These are phyloP conservation scores for Globisporangium spiculum DNA, from an alignment of 352 stramenopile genomes.

Conservation along the genomic window DNA sequence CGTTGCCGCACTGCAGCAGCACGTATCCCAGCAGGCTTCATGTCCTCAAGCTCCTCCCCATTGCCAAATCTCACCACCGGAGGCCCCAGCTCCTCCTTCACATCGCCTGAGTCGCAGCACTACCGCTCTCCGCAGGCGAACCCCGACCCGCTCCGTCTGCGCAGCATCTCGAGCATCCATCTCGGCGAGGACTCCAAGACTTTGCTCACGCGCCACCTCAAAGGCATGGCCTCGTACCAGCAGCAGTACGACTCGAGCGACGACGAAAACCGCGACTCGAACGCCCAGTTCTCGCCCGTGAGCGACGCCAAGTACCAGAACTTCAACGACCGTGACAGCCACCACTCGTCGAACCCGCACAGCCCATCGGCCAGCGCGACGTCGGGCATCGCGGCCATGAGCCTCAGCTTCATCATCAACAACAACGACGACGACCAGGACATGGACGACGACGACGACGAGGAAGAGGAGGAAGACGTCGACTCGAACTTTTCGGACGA, in stretches of 20 bases:
- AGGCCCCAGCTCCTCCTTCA: slow-evolving; percentile 39
- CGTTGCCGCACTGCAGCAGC: slow-evolving; percentile 7
- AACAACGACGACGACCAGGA: slow-evolving; percentile 33
- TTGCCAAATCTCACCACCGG: slow-evolving; percentile 29
- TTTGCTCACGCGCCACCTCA: slow-evolving; percentile 35
- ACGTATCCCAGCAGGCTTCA: slow-evolving; percentile 23
- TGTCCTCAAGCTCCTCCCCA: slow-evolving; percentile 35
- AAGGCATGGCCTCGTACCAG: slow-evolving; percentile 32
- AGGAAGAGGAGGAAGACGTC: slow-evolving; percentile 24
- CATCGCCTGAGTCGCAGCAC: slow-evolving; percentile 22
- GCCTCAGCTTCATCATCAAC: slow-evolving; percentile 84
- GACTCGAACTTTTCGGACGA: slow-evolving; percentile 37
- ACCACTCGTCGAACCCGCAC: slow-evolving; percentile 21
- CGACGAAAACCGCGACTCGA: slow-evolving; percentile 29
- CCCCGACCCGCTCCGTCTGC: slow-evolving; percentile 16
- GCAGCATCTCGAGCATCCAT: slow-evolving; percentile 33
- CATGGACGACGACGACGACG: slow-evolving; percentile 24
- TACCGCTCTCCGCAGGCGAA: slow-evolving; percentile 33
- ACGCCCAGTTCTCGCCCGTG: slow-evolving; percentile 10
- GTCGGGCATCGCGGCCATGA: slow-evolving; percentile 71
- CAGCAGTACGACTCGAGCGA: slow-evolving; percentile 23
- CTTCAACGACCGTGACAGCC: slow-evolving; percentile 1
- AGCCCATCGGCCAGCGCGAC: slow-evolving; percentile 29
- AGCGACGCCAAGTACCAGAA: slow-evolving; percentile 7
- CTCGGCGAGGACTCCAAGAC: slow-evolving; percentile 35